A percentile compares a stretch with the other conserved stretches of the same genome.
Conservation (phyloP, 2,329 filamentous ascomycete genomes). For the Stachybotrys chlorohalonatus region DNA sequence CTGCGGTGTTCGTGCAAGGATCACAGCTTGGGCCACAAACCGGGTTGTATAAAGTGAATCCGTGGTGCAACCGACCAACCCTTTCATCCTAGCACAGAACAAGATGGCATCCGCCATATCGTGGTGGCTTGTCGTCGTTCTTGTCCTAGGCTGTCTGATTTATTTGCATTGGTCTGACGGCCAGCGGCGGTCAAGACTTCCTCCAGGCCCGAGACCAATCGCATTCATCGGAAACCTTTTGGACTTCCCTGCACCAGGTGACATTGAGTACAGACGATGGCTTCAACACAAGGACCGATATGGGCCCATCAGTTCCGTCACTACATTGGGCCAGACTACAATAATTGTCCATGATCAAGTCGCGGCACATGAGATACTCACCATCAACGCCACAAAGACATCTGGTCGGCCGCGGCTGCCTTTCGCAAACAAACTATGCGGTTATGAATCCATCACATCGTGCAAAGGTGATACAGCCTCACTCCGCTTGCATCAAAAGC, state of each 20-base stretch:
- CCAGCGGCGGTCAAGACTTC: not conserved
- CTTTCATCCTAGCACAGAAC: no score
- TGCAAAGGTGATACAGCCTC: not conserved
- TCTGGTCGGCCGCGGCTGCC: not conserved
- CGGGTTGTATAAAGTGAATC: no score
- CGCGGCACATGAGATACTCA: not conserved
- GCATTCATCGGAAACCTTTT: not conserved
- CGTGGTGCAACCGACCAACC: no score
- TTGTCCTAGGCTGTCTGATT: not conserved
- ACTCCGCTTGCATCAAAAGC: not conserved
- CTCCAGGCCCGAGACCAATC: not conserved
- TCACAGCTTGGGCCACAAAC: no score
- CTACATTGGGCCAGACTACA: not conserved
- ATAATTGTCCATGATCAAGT: constrained; percentile 2
- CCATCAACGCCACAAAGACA: not conserved
- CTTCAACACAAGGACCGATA: not conserved
- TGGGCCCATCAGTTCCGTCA: constrained; percentile 2
- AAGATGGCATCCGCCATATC: no score
- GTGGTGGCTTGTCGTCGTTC: no score
- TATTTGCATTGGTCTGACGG: not conserved
- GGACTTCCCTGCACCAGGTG: not conserved
- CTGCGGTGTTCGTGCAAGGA: no score
- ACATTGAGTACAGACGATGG: not conserved
- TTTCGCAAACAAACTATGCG: constrained; percentile 1
- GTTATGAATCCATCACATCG: not conserved